phyloP scores from a whole-genome alignment of 2,329 filamentous ascomycete genomes.

The Neopestalotiopsis sp. region DNA sequence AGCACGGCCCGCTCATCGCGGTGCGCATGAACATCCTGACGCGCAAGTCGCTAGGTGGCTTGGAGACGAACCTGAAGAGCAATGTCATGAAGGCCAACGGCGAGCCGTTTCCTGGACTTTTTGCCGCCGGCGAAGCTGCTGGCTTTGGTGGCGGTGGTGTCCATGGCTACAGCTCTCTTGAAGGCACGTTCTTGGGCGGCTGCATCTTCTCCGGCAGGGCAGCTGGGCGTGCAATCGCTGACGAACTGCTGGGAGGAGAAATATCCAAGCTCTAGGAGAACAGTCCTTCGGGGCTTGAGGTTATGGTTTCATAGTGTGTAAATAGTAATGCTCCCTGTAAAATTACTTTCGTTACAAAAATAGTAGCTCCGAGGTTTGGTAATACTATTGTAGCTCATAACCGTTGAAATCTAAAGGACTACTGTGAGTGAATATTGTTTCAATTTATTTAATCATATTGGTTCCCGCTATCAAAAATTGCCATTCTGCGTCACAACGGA shows the following conservation, averaged over 20 bases:
- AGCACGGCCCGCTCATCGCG: constrained; percentile 63
- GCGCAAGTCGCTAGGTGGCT: constrained; percentile 63
- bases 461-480: too few species aligned
- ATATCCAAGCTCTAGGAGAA: background rate
- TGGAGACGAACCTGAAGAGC: constrained; percentile 63
- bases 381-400: too few species aligned
- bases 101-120: constrained; percentile 56
- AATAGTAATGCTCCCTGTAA: too few species aligned
- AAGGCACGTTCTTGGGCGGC: constrained; percentile 66
- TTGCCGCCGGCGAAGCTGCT: constrained; percentile 64
- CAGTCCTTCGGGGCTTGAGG: too few species aligned
- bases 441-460: too few species aligned
- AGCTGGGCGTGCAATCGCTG: constrained; percentile 59
- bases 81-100: constrained; percentile 58
- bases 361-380: too few species aligned
- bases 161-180: constrained; percentile 65
- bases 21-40: constrained; percentile 66
- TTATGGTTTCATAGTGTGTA: too few species aligned
- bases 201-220: constrained; percentile 67
- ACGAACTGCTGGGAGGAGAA: constrained; percentile 42
- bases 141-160: constrained; percentile 68
- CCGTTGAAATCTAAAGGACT: too few species aligned
- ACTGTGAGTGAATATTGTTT: too few species aligned
- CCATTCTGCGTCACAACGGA: too few species aligned
- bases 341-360: too few species aligned